Percentiles rank a stretch among this genome's conserved stretches.
Conservation (phyloP, 495 filamentous ascomycete genomes). For the Penicillium silybi region DNA sequence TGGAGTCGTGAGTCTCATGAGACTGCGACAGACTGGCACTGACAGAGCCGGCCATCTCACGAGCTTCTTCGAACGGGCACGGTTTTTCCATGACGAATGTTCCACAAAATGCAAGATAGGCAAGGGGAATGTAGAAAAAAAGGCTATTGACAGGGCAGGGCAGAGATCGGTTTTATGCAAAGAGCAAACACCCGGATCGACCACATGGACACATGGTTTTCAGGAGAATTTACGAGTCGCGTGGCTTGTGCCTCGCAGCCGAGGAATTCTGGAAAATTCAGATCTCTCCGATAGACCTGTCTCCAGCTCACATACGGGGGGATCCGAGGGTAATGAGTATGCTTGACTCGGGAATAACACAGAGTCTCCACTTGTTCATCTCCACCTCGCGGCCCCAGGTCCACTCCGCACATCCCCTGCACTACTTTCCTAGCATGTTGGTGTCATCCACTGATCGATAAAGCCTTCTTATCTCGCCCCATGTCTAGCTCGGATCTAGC, state of each 20-base stretch:
- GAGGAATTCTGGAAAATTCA: slow-evolving; percentile 1
- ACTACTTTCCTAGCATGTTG: no score
- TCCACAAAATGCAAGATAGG: not conserved
- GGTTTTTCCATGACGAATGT: slow-evolving; percentile 14
- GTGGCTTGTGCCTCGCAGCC: slow-evolving; percentile 18
- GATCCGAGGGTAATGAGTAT: not conserved
- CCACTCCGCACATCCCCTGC: no score
- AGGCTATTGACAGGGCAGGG: not conserved
- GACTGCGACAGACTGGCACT: slow-evolving; percentile 11
- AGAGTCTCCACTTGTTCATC: not conserved
- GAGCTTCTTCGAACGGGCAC: not conserved
- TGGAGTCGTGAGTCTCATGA: slow-evolving; percentile 1
- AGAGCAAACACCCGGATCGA: not conserved
- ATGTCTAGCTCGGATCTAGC: not conserved
- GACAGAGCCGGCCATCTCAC: slow-evolving; percentile 10
- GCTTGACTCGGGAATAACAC: not conserved
- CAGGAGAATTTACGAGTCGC: slow-evolving; percentile 8
- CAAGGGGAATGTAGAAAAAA: not conserved
- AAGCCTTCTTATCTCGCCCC: not conserved
- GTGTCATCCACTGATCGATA: not conserved
- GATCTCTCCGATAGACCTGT: not conserved
- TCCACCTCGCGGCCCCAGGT: not conserved
- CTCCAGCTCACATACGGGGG: not conserved
- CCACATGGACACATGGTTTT: slow-evolving; percentile 18
- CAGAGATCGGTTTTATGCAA: slow-evolving; percentile 6